Conservation (phyloP, 805 yeast species). For the Metschnikowia dekortorum region DNA sequence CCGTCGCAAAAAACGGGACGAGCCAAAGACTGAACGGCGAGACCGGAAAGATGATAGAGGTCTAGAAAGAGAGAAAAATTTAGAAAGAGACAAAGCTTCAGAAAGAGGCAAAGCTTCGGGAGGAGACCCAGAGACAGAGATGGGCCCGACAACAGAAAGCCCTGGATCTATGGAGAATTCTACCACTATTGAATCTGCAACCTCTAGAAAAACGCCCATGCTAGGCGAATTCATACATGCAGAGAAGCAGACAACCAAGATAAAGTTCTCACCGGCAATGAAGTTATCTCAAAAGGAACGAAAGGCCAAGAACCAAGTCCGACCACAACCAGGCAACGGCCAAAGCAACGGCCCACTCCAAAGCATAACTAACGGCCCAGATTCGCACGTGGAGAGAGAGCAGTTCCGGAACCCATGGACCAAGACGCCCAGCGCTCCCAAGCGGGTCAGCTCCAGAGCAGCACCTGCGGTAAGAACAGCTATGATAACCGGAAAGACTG, state of each 20-base stretch:
- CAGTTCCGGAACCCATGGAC: conserved; percentile 12
- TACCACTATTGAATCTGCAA: too few relatives aligned
- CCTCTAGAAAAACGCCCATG: conserved; percentile 1
- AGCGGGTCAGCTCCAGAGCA: not conserved
- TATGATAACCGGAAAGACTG: not conserved
- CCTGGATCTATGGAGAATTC: not conserved
- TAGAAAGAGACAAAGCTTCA: not conserved
- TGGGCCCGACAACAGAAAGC: not conserved
- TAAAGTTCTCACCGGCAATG: conserved; percentile 32
- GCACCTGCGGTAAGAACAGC: not conserved
- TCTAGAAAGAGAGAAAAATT: not conserved
- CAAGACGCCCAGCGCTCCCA: not conserved
- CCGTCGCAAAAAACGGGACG: conserved; percentile 6
- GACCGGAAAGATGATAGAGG: not conserved
- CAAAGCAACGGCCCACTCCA: too few relatives aligned
- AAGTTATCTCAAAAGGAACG: conserved; percentile 61
- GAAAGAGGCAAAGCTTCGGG: not conserved
- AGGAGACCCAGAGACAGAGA: not conserved
- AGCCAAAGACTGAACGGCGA: not conserved
- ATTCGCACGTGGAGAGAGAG: not conserved
- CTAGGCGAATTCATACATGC: conserved; percentile 12
- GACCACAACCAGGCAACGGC: not conserved
- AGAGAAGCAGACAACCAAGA: conserved; percentile 20
- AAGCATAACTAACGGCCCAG: too few relatives aligned
- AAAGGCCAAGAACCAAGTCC: not conserved